Evolutionary conservation across 75 land plant species (phyloP), one percentile per base, ranked within the genome.

Genomic region (Larix kaempferi): DNA sequence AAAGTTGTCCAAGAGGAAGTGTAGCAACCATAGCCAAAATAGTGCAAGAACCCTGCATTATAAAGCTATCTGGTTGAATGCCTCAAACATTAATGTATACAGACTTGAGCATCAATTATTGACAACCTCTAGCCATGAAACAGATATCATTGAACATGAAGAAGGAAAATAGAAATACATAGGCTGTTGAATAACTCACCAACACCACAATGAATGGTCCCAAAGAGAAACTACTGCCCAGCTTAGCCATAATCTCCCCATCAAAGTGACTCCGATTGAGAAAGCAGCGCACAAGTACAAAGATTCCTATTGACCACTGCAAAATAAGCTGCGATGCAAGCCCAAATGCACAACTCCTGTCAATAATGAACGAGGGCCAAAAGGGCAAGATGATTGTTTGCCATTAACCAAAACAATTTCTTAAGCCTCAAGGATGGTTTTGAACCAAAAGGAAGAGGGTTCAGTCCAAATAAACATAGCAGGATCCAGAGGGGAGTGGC

Each of bases 191-290:
- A 63, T 14, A 49, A 54, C 94, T 84, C 73, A 96, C 97, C 93
- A 96, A 89, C 19, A 96, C 99, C 66, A 88, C 85, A 82, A 95
- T 75, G 80, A 92, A 96, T 8, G 99, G 93, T 13, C 78, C 92
- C 80, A 92, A 56, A 56, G 99, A 88, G 80, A 96, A 96, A 74
- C 99, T 96, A 85, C 98, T 94, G 22, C 99, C 99, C 57, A 96
- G 81, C 84, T 92, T 96, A 60, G 87, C 56, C 41, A 79, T 67
- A 61, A 96, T 96, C 56, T 96, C 95, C 54, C 75, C 81, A 78
- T 86, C 74, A 72, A 89, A 92, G 39, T 73, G 52, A 67, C 84
- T 81, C 64, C 88, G 80, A 76, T 96, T 83, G 11, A 91, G 66
- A 78, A 96, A 92, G 84, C 98, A 96, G 58, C 90, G 86, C 73